Base-by-base conservation (phyloP, 371 early-diverging fungal species). In the Mucor indicus region DNA sequence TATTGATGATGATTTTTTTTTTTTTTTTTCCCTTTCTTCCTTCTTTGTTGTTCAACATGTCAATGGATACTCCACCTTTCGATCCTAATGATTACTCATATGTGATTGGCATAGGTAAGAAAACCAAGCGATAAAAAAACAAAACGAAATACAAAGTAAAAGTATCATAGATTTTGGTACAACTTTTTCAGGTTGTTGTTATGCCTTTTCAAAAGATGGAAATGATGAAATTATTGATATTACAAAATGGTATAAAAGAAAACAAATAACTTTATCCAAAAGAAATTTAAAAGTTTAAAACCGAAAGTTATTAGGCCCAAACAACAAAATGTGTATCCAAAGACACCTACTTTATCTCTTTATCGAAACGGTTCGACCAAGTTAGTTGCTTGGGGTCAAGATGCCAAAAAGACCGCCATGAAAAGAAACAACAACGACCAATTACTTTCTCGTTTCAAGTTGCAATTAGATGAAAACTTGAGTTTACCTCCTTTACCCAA, bases 121-220 rank as follows among this genome's bases (percentile, higher is more conserved):
- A 38, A n/a, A 27, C 12, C 16, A 27, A 4, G n/a, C n/a, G n/a
- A n/a, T n/a, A n/a, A n/a, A n/a, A n/a, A n/a, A n/a, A n/a, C n/a
- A n/a, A n/a, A n/a, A n/a, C n/a, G n/a, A n/a, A n/a, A n/a, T n/a
- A n/a, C n/a, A n/a, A n/a, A n/a, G n/a, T n/a, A n/a, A n/a, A n/a
- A n/a, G n/a, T 36, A 24, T 39, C 21, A 52, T 66, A 67, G 81
- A 80, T 71, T 80, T 80, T 64, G 81, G 78, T 31, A 78, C 78
- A 17, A 78, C 81, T 10, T 78, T 69, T 48, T 76, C 78, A 31
- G 74, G 74, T 10, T 73, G 74, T 31, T 69, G 74, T 46, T 73
- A 73, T 54, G 69, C 74, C n/a, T 73, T 73, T 25, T 67, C 74
- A 23, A 66, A 70, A 46, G 67, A 73, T 31, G 70, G 67, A 37